Evolutionary conservation across 169 alveolate genomes (phyloP).

Genomic region (Eimeria necatrix): DNA sequence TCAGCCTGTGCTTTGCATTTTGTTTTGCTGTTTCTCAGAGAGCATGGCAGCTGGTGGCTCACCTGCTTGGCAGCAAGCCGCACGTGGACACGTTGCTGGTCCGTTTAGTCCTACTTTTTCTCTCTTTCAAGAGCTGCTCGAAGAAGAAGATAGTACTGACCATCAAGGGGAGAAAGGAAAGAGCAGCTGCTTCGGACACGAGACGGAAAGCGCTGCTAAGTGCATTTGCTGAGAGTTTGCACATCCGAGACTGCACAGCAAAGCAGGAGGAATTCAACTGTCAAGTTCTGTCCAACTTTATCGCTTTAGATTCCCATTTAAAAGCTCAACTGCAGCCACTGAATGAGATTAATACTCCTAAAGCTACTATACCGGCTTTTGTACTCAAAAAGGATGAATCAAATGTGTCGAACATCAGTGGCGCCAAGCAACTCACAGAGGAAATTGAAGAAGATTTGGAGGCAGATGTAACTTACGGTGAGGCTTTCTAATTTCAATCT

Average conservation of each 20-base stretch:
- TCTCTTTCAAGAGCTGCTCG: background rate
- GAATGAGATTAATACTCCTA: background rate
- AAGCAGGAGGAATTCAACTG: background rate
- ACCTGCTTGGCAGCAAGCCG: background rate
- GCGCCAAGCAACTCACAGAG: background rate
- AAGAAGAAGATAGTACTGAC: background rate
- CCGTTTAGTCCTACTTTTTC: background rate
- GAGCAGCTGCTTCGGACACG: background rate
- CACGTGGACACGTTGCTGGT: background rate
- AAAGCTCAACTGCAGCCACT: background rate
- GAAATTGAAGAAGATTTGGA: constrained; percentile 8
- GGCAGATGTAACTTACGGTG: constrained; percentile 1
- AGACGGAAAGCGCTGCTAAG: background rate
- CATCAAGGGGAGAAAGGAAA: background rate
- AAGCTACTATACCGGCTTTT: no score
- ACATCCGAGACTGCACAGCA: background rate
- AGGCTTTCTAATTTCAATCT: background rate
- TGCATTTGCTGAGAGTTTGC: background rate
- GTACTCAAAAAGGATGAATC: background rate
- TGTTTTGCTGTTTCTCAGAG: background rate
- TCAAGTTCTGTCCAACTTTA: background rate
- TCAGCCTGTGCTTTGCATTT: background rate
- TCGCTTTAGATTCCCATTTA: background rate
- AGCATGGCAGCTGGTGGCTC: background rate
- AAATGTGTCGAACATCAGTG: background rate